A percentile compares a stretch with the other conserved stretches of the same genome.
Evolutionary conservation across 129 eudicot species (phyloP).

Genomic region (Chrysanthemum lavandulifolium): DNA sequence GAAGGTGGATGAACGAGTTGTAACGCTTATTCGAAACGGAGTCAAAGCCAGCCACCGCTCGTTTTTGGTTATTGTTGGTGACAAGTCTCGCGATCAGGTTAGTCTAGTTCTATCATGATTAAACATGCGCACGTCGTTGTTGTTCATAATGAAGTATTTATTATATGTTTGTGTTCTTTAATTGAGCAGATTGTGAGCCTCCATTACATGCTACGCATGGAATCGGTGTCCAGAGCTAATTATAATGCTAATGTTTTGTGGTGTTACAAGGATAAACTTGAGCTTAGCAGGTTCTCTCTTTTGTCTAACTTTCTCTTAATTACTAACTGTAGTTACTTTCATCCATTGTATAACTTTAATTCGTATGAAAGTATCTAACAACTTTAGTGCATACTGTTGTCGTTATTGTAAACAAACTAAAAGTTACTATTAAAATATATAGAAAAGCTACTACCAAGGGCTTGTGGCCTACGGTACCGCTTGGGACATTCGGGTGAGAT

Average conservation of each 20-base stretch:
- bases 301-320: background rate
- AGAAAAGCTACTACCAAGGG: too few relatives aligned
- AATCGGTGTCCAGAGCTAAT: background rate
- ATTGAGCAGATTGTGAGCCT: background rate
- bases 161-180: background rate
- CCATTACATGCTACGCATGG: background rate
- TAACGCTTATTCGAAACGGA: background rate
- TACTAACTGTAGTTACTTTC: too few relatives aligned
- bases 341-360: too few relatives aligned
- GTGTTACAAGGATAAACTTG: background rate
- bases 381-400: too few relatives aligned
- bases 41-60: background rate
- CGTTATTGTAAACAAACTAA: too few relatives aligned
- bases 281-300: background rate
- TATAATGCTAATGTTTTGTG: background rate
- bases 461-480: too few relatives aligned
- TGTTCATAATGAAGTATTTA: too few relatives aligned
- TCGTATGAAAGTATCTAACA: too few relatives aligned
- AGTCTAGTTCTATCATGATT: too few relatives aligned
- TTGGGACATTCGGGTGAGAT: too few relatives aligned
- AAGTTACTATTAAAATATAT: too few relatives aligned
- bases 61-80: background rate
- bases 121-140: too few relatives aligned
- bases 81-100: background rate
- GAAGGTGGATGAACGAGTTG: background rate